Base-by-base conservation (phyloP, 768 basidiomycete genomes). In the Panus rudis region DNA sequence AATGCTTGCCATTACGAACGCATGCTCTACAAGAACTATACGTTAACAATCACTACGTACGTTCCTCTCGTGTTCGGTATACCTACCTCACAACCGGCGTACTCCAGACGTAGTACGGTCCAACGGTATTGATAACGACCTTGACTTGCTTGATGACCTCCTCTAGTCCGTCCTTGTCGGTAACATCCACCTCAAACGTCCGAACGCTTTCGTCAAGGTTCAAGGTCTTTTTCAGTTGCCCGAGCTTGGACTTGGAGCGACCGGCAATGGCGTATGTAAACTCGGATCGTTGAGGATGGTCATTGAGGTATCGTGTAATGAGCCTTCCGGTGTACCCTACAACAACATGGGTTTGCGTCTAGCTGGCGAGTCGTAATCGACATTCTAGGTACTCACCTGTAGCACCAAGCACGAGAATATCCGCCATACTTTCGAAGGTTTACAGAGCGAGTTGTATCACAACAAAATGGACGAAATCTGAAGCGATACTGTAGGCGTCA, bases 91-190 rank as follows among this genome's bases (percentile, higher is more conserved):
- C 84, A 11, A 92, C 81, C 7, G 77, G 71, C n/a, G 78, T 78
- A 3, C 88, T 84, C 64, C 72, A 85, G 5, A 58, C 57, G 73
- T 76, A 81, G 57, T 73, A 92, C 2, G 88, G 87, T 1, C 89
- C 89, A 24, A 85, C 76, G 23, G 80, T 66, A 54, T 85, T 89
- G 45, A 92, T 79, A 42, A 92, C 76, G 16, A 92, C 81, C 35
- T 72, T 72, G 4, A 77, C 67, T 14, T 58, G 57, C 52, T 70
- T 72, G 13, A 92, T 80, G 2, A 68, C 75, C 2, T 54, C 60
- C 39, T 83, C 79, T 3, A 92, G 60, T 22, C 78, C 69, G 10
- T 67, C 62, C 4, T 53, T 55, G 7, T 76, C 67, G 7, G 72
- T 68, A 6, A 87, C 76, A 49, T 91, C 86, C 11, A 86, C 66